Conservation (phyloP, 2,329 filamentous ascomycete genomes). For the Hypoxylon sp. region DNA sequence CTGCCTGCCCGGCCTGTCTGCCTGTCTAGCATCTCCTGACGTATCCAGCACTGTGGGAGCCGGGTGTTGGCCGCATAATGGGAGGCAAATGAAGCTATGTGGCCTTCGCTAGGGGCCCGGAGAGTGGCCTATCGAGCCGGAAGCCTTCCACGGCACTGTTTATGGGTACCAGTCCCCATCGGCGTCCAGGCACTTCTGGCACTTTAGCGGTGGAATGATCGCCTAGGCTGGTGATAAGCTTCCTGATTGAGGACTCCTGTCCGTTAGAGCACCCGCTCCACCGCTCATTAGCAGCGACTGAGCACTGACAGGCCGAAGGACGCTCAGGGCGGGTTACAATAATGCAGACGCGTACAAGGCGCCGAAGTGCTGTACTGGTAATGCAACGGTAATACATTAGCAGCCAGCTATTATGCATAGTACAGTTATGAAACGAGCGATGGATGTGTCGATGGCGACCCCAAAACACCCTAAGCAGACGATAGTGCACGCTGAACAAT, state of each 20-base stretch:
- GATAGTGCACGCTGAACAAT: conserved; percentile 12
- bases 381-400: conserved; percentile 30
- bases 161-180: conserved; percentile 37
- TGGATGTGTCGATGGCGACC: conserved; percentile 33
- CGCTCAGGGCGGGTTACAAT: conserved; percentile 22
- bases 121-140: conserved; percentile 38
- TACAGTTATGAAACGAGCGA: conserved; percentile 42
- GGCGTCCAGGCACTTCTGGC: conserved; percentile 31
- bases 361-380: background rate
- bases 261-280: conserved; percentile 30
- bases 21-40: conserved; percentile 17
- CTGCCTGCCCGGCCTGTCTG: conserved; percentile 7
- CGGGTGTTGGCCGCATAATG: conserved; percentile 38
- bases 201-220: conserved; percentile 36
- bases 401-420: conserved; percentile 31
- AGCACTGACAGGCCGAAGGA: conserved; percentile 1
- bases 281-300: conserved; percentile 16
- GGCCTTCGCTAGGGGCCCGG: conserved; percentile 23
- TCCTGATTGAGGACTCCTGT: conserved; percentile 36
- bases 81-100: conserved; percentile 37
- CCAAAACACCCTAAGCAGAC: conserved; percentile 1
- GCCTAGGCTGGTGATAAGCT: conserved; percentile 33
- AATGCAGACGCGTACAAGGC: conserved; percentile 21
- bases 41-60: conserved; percentile 37
- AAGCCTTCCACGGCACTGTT: conserved; percentile 40